Conservation (phyloP, 2,329 filamentous ascomycete species). For the Dactylellina parvicollis region DNA sequence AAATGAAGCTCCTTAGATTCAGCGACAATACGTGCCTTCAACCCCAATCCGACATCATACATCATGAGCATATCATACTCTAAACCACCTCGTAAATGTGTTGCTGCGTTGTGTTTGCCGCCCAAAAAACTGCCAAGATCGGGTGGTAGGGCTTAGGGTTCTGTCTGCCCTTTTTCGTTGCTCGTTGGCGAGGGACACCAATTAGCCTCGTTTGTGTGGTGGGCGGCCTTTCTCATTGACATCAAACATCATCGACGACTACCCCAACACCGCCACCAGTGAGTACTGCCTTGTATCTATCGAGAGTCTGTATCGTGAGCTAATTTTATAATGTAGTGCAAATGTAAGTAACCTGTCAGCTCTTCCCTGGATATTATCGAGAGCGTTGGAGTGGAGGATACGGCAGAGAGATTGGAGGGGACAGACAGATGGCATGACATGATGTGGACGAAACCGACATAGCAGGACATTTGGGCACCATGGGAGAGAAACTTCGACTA, state of each 20-base stretch:
- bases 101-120: slow-evolving; percentile 42
- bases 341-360: slow-evolving; percentile 73
- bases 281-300: slow-evolving; percentile 48
- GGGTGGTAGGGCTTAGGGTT: slow-evolving; percentile 51
- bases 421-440: slow-evolving; percentile 11
- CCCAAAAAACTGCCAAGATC: slow-evolving; percentile 8
- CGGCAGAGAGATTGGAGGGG: background rate
- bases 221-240: slow-evolving; percentile 43
- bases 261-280: slow-evolving; percentile 56
- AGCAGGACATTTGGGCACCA: background rate
- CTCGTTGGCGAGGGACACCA: slow-evolving; percentile 21
- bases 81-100: slow-evolving; percentile 7
- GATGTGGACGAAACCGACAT: slow-evolving; percentile 26
- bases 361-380: slow-evolving; percentile 4
- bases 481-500: slow-evolving; percentile 54
- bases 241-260: slow-evolving; percentile 56
- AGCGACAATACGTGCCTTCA: too few species aligned
- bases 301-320: slow-evolving; percentile 57
- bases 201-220: slow-evolving; percentile 48
- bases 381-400: background rate
- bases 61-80: too few species aligned
- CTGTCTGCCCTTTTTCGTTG: slow-evolving; percentile 52
- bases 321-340: slow-evolving; percentile 75
- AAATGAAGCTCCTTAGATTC: too few species aligned
- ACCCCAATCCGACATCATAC: too few species aligned